phyloP scores from a whole-genome alignment of 169 alveolate genomes.

The Eimeria necatrix region DNA sequence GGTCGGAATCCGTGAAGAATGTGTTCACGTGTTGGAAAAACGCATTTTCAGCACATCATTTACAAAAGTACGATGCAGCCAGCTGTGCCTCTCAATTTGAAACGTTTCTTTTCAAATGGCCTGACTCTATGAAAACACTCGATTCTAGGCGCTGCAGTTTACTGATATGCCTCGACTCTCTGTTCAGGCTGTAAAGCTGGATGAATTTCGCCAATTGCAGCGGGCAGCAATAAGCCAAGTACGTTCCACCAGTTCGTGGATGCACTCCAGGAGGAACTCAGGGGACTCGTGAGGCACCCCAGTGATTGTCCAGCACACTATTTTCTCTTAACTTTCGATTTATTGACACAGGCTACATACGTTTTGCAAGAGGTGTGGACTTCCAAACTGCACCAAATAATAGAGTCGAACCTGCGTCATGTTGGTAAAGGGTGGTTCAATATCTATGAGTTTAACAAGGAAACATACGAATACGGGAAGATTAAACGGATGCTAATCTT shows the following conservation, averaged over 20 bases:
- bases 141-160: background rate
- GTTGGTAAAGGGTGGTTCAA: constrained; percentile 97
- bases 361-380: constrained; percentile 92
- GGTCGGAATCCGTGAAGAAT: constrained; percentile 92
- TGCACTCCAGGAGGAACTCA: background rate
- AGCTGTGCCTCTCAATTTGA: background rate
- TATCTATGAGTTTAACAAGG: constrained; percentile 93
- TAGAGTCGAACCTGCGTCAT: constrained; percentile 89
- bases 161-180: background rate
- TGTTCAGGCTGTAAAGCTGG: constrained; percentile 90
- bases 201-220: constrained; percentile 93
- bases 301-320: no score
- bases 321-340: background rate
- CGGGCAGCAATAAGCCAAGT: constrained; percentile 87
- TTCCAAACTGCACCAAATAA: constrained; percentile 86
- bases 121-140: no score
- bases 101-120: background rate
- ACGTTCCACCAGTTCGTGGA: background rate
- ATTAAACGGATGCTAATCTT: constrained; percentile 93
- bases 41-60: constrained; percentile 88
- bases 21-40: constrained; percentile 88
- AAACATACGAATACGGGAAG: constrained; percentile 95
- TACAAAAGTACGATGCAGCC: constrained; percentile 80
- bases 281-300: background rate
- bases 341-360: constrained; percentile 85